Evolutionary conservation across 1,284 basidiomycete genomes (phyloP).

Genomic region (Ceratobasidium theobromae): DNA sequence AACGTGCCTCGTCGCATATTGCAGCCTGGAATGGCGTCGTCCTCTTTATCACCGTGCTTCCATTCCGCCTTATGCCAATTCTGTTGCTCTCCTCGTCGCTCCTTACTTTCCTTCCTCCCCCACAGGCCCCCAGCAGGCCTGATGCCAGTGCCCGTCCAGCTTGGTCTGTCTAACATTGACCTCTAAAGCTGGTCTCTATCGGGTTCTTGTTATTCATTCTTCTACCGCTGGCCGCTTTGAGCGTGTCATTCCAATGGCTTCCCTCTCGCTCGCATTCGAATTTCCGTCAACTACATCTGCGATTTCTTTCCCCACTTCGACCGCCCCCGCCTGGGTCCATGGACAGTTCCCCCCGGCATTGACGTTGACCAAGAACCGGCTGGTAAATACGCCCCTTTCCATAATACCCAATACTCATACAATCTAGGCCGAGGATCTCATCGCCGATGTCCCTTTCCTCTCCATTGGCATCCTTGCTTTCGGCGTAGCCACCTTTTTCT

Average conservation of each 20-base stretch:
- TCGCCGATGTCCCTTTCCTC: conserved; percentile 68
- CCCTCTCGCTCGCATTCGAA: conserved; percentile 20
- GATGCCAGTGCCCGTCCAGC: conserved; percentile 25
- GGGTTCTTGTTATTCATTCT: background rate
- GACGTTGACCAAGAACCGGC: conserved; percentile 7
- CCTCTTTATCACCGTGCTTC: conserved; percentile 13
- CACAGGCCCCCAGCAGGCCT: conserved; percentile 31
- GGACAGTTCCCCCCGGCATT: conserved; percentile 22
- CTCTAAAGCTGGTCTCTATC: conserved; percentile 29
- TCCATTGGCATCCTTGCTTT: conserved; percentile 65
- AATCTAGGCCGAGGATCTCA: conserved; percentile 56
- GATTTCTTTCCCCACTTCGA: conserved; percentile 6
- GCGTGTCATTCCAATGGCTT: conserved; percentile 16
- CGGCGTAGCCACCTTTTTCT: conserved; percentile 62
- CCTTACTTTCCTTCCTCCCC: too few species aligned
- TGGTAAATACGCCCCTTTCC: background rate
- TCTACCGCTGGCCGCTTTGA: too few species aligned
- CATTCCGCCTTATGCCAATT: background rate
- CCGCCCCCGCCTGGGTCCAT: conserved; percentile 9
- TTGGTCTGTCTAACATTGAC: conserved; percentile 22
- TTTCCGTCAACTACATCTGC: conserved; percentile 18
- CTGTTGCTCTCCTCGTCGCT: conserved; percentile 13
- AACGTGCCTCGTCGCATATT: background rate
- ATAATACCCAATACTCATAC: background rate
- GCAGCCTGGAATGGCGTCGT: conserved; percentile 7